A percentile compares a stretch with the other conserved stretches of the same genome.
Conservation (phyloP, 805 yeast genomes). For the Yamadazyma nakazawae region DNA sequence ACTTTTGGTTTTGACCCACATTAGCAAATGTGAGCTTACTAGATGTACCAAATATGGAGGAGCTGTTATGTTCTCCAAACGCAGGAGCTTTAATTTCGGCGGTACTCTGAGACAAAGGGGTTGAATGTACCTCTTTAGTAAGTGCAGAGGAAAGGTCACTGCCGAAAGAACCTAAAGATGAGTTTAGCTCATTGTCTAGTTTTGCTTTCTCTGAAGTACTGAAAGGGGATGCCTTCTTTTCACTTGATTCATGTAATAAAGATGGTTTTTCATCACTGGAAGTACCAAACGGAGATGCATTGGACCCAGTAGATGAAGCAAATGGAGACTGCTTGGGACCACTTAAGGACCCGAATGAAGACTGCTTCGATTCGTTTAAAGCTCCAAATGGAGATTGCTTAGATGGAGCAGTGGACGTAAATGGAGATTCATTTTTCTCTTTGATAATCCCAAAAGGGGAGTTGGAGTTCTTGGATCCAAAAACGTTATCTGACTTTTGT, state of each 20-base stretch:
- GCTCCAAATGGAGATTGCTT: background rate
- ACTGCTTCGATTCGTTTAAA: background rate
- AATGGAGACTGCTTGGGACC: background rate
- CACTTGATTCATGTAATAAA: background rate
- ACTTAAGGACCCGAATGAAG: constrained; percentile 9
- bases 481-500: constrained; percentile 5
- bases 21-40: background rate
- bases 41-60: background rate
- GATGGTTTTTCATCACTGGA: background rate
- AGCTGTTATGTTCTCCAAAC: constrained; percentile 13
- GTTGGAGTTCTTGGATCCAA: constrained; percentile 9
- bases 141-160: background rate
- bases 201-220: too few species aligned
- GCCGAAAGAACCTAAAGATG: background rate
- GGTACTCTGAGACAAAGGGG: background rate
- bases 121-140: background rate
- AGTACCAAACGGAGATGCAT: background rate
- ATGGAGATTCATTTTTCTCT: background rate
- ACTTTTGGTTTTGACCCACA: constrained; percentile 1
- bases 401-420: background rate
- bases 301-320: background rate
- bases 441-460: constrained; percentile 15
- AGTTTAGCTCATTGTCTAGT: background rate
- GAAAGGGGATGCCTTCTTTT: too few species aligned
- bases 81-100: constrained; percentile 12